Evolutionary conservation across 768 basidiomycete genomes (phyloP).

Genomic region (Pleurotus eryngii): DNA sequence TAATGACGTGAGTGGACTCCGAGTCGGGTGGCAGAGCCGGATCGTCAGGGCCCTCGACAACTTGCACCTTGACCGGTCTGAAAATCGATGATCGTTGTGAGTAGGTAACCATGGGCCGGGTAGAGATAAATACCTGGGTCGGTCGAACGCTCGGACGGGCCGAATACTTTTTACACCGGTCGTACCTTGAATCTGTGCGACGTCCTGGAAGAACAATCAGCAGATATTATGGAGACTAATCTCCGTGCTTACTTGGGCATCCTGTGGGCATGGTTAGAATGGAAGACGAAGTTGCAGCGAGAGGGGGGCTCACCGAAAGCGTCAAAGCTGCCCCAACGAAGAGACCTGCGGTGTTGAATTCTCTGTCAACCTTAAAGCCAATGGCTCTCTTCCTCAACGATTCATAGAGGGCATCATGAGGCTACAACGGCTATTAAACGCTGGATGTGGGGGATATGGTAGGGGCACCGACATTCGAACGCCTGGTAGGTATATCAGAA

Average conservation of each 20-base stretch:
- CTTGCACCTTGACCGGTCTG: conserved; percentile 43
- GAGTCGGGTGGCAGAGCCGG: conserved; percentile 41
- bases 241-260: background rate
- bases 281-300: background rate
- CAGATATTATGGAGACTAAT: background rate
- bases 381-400: conserved; percentile 41
- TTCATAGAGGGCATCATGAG: conserved; percentile 49
- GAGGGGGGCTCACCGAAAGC: conserved; percentile 32
- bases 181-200: conserved; percentile 36
- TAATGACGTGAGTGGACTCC: conserved; percentile 51
- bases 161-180: conserved; percentile 57
- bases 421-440: conserved; percentile 24
- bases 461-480: conserved; percentile 18
- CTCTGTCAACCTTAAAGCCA: conserved; percentile 42
- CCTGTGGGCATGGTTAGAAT: background rate
- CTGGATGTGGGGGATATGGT: background rate
- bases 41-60: conserved; percentile 38
- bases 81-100: background rate
- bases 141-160: conserved; percentile 43
- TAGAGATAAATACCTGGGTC: conserved; percentile 33
- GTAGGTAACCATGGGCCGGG: background rate
- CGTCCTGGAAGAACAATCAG: conserved; percentile 35
- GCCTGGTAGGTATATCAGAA: conserved; percentile 33
- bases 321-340: conserved; percentile 60
- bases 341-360: conserved; percentile 48